Conservation (phyloP, 2,329 filamentous ascomycete species). For the Ustulina deusta region DNA sequence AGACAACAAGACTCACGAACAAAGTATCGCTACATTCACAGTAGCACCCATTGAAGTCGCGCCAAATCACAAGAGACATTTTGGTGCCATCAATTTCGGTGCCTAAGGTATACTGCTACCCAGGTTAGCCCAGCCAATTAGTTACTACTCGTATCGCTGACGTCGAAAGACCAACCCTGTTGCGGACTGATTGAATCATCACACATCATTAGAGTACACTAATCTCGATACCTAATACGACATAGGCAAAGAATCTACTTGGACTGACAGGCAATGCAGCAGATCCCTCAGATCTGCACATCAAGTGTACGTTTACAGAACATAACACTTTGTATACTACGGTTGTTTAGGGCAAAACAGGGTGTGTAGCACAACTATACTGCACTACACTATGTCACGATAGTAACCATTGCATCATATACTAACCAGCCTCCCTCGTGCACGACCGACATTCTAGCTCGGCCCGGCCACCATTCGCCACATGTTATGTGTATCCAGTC, state of each 20-base stretch:
- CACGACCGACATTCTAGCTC: not conserved
- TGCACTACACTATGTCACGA: slow-evolving; percentile 33
- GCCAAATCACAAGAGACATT: slow-evolving; percentile 13
- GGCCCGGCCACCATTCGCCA: slow-evolving; percentile 5
- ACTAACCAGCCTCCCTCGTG: slow-evolving; percentile 13
- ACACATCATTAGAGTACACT: not conserved
- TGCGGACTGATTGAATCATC: slow-evolving; percentile 16
- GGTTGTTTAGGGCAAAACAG: slow-evolving; percentile 22
- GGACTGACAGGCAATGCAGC: slow-evolving; percentile 1
- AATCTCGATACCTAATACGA: not conserved
- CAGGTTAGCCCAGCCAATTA: not conserved
- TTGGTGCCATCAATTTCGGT: slow-evolving; percentile 5
- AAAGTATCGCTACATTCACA: not conserved
- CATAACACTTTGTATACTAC: not conserved
- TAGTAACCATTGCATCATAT: slow-evolving; percentile 38
- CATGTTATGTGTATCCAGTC: slow-evolving; percentile 1
- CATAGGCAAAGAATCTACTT: slow-evolving; percentile 3
- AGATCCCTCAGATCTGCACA: slow-evolving; percentile 15
- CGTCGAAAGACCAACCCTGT: slow-evolving; percentile 15
- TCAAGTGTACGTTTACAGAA: not conserved
- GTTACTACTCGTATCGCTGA: slow-evolving; percentile 32
- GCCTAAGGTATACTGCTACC: not conserved
- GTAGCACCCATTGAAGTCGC: not conserved
- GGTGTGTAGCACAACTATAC: slow-evolving; percentile 29
- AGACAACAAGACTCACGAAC: not conserved